Conservation (phyloP, 768 basidiomycete species). For the Boletus tomentosulus region DNA sequence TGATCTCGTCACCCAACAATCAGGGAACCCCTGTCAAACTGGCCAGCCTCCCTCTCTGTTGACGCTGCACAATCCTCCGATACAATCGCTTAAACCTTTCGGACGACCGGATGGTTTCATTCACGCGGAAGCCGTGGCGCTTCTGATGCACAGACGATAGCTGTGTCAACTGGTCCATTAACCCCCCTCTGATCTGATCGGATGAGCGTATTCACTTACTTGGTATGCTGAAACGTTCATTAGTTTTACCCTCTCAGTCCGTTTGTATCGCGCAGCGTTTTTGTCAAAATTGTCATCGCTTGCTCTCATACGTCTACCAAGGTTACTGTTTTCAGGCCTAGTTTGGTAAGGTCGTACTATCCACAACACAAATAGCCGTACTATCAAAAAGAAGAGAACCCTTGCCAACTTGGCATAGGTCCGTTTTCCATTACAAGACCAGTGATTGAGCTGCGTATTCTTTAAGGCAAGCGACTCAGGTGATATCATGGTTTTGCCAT, state of each 20-base stretch:
- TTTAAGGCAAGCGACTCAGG: not conserved
- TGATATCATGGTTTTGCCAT: conserved; percentile 7
- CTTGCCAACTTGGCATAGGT: not conserved
- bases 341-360: not conserved
- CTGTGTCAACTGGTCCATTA: not conserved
- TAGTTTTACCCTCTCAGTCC: not conserved
- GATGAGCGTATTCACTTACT: not conserved
- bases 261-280: not conserved
- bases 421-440: not conserved
- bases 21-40: conserved; percentile 24
- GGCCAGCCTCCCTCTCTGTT: conserved; percentile 27
- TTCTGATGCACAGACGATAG: not conserved
- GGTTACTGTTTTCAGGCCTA: not conserved
- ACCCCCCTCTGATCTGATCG: not conserved
- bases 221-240: not conserved
- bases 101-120: not conserved
- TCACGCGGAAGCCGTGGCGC: not conserved
- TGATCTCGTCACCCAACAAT: conserved; percentile 1
- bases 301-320: not conserved
- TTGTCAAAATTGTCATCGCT: not conserved
- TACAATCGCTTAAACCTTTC: conserved; percentile 18
- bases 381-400: not conserved
- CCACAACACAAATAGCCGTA: not conserved
- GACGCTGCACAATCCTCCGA: conserved; percentile 16
- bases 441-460: not conserved